These are phyloP conservation scores for Nepenthes gracilis DNA, from an alignment of 148 eudicot genomes.

Conservation along the genomic window DNA sequence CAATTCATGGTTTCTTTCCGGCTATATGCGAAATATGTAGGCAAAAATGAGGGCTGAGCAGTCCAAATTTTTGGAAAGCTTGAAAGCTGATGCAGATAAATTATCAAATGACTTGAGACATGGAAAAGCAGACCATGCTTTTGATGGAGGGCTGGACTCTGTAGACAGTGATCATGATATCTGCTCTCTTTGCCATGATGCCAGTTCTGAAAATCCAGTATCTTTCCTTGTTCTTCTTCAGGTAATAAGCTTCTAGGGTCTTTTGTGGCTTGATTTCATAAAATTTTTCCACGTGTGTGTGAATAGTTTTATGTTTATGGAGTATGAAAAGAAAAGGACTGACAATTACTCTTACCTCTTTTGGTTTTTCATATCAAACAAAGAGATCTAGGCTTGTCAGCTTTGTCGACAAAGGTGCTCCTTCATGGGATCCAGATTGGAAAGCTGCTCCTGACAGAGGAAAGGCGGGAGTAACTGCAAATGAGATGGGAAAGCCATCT, in stretches of 20 bases:
- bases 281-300: background rate
- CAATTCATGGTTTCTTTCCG: background rate
- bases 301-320: background rate
- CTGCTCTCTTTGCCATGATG: conserved; percentile 94
- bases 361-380: conserved; percentile 8
- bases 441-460: conserved; percentile 31
- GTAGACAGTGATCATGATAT: conserved; percentile 39
- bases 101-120: conserved; percentile 33
- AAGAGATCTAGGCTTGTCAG: conserved; percentile 90
- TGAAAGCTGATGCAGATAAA: conserved; percentile 30
- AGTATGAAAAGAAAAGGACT: background rate
- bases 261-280: background rate
- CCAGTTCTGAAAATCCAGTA: conserved; percentile 52
- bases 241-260: conserved; percentile 26
- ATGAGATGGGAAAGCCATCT: conserved; percentile 14
- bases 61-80: conserved; percentile 67
- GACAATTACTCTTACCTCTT: background rate
- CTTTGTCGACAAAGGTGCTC: conserved; percentile 63
- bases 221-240: conserved; percentile 84
- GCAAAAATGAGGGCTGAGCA: conserved; percentile 95
- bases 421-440: conserved; percentile 64
- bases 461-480: conserved; percentile 12
- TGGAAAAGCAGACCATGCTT: conserved; percentile 31
- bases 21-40: conserved; percentile 25
- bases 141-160: conserved; percentile 23